phyloP scores from a whole-genome alignment of 495 filamentous ascomycete genomes.

The Evansstolkia leycettana region DNA sequence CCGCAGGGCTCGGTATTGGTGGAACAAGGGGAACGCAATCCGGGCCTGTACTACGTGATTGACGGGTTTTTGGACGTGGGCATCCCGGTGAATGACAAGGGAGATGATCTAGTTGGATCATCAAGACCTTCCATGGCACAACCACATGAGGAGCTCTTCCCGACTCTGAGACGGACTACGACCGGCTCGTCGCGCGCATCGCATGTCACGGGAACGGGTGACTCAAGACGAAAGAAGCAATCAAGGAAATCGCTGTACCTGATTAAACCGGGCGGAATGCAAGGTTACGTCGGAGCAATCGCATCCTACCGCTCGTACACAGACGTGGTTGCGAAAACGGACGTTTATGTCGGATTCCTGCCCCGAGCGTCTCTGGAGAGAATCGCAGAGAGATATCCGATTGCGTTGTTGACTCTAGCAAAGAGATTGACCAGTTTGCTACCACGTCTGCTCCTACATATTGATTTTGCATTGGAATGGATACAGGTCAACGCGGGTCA shows the following conservation, averaged over 20 bases:
- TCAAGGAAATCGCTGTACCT: constrained; percentile 68
- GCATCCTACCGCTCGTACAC: constrained; percentile 94
- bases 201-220: constrained; percentile 17
- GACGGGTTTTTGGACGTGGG: constrained; percentile 95
- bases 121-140: constrained; percentile 17
- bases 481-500: constrained; percentile 91
- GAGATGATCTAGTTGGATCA: constrained; percentile 25
- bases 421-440: constrained; percentile 84
- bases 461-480: constrained; percentile 98
- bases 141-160: constrained; percentile 31
- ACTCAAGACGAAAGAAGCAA: constrained; percentile 36
- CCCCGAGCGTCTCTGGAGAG: constrained; percentile 77
- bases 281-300: constrained; percentile 85
- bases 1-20: constrained; percentile 91
- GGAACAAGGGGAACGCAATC: constrained; percentile 90
- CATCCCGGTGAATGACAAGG: constrained; percentile 47
- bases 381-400: constrained; percentile 83
- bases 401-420: constrained; percentile 87
- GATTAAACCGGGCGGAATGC: constrained; percentile 90
- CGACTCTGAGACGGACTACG: constrained; percentile 34
- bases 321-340: constrained; percentile 92
- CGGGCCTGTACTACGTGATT: constrained; percentile 93
- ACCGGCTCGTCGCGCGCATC: constrained; percentile 33
- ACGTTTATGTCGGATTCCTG: constrained; percentile 95
- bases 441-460: constrained; percentile 86